Conservation (phyloP, 805 yeast species). For the Torulaspora gathmanii region DNA sequence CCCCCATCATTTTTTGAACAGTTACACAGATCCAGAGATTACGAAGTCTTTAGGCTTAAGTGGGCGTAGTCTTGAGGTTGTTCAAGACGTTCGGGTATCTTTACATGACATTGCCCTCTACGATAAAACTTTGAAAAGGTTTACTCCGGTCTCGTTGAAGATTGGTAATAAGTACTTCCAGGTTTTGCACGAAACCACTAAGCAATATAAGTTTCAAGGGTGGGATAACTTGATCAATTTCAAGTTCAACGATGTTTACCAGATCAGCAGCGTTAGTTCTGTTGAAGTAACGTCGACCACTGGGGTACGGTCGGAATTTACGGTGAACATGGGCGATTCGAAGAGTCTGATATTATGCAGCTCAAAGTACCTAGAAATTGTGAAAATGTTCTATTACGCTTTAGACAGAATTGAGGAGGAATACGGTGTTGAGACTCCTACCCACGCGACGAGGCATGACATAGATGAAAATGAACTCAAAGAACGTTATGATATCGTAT, state of each 20-base stretch:
- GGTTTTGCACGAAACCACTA: conserved; percentile 44
- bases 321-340: conserved; percentile 39
- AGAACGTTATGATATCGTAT: conserved; percentile 40
- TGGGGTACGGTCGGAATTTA: conserved; percentile 48
- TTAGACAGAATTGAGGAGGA: conserved; percentile 49
- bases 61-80: conserved; percentile 39
- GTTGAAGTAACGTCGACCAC: conserved; percentile 42
- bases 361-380: conserved; percentile 55
- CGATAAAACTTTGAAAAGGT: conserved; percentile 45
- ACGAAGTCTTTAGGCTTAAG: conserved; percentile 45
- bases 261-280: conserved; percentile 39
- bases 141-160: conserved; percentile 56
- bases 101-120: conserved; percentile 50
- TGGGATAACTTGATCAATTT: conserved; percentile 35
- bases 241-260: conserved; percentile 42
- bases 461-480: conserved; percentile 30
- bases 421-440: conserved; percentile 13
- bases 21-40: conserved; percentile 43
- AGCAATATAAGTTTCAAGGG: conserved; percentile 37
- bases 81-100: conserved; percentile 48
- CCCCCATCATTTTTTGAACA: conserved; percentile 41
- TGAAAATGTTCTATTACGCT: conserved; percentile 64
- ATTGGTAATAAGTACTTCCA: conserved; percentile 70
- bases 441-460: conserved; percentile 12
- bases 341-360: conserved; percentile 42